Percentiles rank a stretch among this genome's conserved stretches.
Conservation (phyloP, 2,329 filamentous ascomycete species). For the Tolypocladium amazonense region DNA sequence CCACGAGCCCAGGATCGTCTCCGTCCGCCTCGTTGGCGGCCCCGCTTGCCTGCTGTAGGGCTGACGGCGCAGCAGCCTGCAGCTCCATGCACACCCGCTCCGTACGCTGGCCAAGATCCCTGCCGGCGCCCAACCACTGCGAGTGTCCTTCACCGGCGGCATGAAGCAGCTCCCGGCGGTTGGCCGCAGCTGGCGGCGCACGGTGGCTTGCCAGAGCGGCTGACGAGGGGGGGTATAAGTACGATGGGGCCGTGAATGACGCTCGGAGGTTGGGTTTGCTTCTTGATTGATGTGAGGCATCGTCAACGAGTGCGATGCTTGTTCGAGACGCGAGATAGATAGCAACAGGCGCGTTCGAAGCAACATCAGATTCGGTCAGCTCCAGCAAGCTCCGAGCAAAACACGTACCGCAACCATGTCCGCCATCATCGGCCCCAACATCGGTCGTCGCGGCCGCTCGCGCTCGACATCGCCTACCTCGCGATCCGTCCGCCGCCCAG, state of each 20-base stretch:
- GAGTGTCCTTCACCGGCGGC: background rate
- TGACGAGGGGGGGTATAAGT: background rate
- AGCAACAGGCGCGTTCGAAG: background rate
- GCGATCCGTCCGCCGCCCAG: background rate
- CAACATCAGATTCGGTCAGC: too few relatives aligned
- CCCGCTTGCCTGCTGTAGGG: background rate
- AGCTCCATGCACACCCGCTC: background rate
- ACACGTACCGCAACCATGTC: background rate
- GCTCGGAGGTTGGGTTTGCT: background rate
- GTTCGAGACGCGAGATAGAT: background rate
- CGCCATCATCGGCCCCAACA: conserved; percentile 1
- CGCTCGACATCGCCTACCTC: background rate
- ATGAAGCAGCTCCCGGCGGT: background rate
- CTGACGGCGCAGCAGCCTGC: background rate
- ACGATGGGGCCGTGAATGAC: background rate
- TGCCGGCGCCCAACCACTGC: background rate
- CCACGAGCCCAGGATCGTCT: background rate
- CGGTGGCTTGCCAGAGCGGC: background rate
- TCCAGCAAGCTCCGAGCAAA: background rate
- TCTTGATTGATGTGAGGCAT: background rate
- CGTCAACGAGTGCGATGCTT: background rate
- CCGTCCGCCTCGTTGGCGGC: background rate
- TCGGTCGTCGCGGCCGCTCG: background rate
- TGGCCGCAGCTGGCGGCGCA: background rate
- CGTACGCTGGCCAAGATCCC: too few relatives aligned